Percentiles rank a stretch among this genome's conserved stretches.
These are phyloP conservation scores for Solanum raphanifolium DNA, from an alignment of 257 asterid species.

Conservation along the genomic window DNA sequence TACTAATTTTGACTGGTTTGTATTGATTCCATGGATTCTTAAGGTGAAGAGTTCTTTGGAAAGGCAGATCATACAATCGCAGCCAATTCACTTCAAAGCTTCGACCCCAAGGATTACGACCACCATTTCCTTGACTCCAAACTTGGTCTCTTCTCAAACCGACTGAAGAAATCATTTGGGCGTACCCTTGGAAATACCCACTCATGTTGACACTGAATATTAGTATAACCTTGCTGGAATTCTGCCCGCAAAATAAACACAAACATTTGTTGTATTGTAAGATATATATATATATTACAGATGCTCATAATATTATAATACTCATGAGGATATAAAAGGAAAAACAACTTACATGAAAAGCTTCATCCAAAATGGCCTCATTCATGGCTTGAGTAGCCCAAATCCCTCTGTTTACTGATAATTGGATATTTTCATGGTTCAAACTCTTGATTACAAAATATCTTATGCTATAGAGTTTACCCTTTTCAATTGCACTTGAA, in stretches of 20 bases:
- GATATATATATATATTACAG: not conserved
- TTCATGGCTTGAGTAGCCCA: conserved; percentile 99
- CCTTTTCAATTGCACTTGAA: conserved; percentile 41
- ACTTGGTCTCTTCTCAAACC: conserved; percentile 80
- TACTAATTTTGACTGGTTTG: conserved; percentile 94
- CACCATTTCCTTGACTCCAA: conserved; percentile 78
- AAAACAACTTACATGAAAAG: conserved; percentile 62
- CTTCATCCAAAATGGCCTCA: conserved; percentile 95
- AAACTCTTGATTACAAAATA: conserved; percentile 93
- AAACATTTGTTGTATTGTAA: not conserved
- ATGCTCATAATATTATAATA: not conserved
- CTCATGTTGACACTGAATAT: conserved; percentile 97
- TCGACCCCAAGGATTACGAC: conserved; percentile 82
- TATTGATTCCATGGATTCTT: conserved; percentile 79
- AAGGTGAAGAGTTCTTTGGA: conserved; percentile 86
- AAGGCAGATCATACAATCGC: conserved; percentile 63
- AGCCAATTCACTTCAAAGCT: conserved; percentile 87
- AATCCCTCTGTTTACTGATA: conserved; percentile 72
- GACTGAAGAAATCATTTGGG: conserved; percentile 81
- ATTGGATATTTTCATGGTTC: conserved; percentile 75
- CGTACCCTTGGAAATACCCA: conserved; percentile 99
- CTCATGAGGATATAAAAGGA: conserved; percentile 5
- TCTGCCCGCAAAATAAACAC: conserved; percentile 34
- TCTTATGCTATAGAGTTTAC: conserved; percentile 39
- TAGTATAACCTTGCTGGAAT: conserved; percentile 84